Base-by-base conservation (phyloP, 495 filamentous ascomycete genomes). In the Talaromyces stipitatus region DNA sequence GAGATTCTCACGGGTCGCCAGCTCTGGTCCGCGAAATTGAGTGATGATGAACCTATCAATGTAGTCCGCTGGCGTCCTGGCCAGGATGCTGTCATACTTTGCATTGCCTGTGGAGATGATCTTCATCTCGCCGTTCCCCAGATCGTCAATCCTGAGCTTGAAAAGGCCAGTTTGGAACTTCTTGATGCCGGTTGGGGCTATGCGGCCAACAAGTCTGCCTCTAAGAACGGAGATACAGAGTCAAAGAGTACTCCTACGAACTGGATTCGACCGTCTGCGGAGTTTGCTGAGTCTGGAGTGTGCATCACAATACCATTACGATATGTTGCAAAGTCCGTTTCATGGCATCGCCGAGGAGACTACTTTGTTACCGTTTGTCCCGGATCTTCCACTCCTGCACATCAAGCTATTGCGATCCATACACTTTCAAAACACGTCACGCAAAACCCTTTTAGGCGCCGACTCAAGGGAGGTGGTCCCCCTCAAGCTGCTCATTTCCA, bases 351-450 rank as follows among this genome's bases (percentile, higher is more conserved):
- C 57, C 84, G 88, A 60, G 94, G 94, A 62, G 91, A 97, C 69
- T 96, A 96, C 77, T 87, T 98, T 68, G 82, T 90, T 59, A 97
- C 91, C 6, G 89, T 96, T 43, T 95, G 90, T 50, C 91, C 94
- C 5, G 73, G 52, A 67, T 77, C 59, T 79, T 89, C 60, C 78
- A 92, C 72, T 75, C 85, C 69, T 73, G 84, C 76, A 18, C 75
- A 72, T 4, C 66, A 74, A 29, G 89, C 95, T n/a, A 88, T 98
- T 47, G 84, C 90, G 27, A 96, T 98, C 66, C 94, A 98, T 77
- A 95, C 92, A 1, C 75, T 98, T 60, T 91, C 90, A 45, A 95
- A 92, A 69, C 94, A 98, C 74, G 79, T 90, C 26, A 95, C 94
- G 0, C 95, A 98, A 69, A 85, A 90, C 63, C 94, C 94, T 47